Evolutionary conservation across 2,329 filamentous ascomycete species (phyloP).

Genomic region (Sporothrix variecibatus): DNA sequence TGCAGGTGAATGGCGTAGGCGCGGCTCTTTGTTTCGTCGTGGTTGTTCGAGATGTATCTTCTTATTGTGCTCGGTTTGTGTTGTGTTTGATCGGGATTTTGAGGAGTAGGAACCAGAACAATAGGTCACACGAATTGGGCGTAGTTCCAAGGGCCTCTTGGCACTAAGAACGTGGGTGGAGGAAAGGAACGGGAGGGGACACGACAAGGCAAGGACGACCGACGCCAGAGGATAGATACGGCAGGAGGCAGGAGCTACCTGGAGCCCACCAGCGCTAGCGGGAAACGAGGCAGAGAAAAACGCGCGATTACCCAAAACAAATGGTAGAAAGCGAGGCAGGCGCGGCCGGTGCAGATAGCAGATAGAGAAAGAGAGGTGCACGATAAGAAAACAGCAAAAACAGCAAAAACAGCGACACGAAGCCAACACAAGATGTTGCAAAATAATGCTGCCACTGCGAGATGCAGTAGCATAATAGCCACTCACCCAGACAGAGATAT

Average conservation of each 20-base stretch:
- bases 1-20: neutral
- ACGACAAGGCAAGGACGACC: neutral
- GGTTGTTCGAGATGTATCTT: neutral
- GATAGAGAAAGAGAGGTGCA: neutral
- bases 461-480: neutral
- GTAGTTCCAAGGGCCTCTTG: conserved; percentile 3
- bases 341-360: neutral
- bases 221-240: conserved; percentile 16
- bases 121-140: conserved; percentile 11
- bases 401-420: neutral
- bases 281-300: conserved; percentile 19
- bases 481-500: neutral
- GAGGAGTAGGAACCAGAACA: conserved; percentile 6
- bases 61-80: neutral
- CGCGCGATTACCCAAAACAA: conserved; percentile 16
- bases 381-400: conserved; percentile 7
- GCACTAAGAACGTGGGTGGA: conserved; percentile 15
- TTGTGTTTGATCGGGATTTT: conserved; percentile 1
- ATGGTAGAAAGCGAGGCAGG: neutral
- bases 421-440: neutral
- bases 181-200: conserved; percentile 2
- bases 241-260: conserved; percentile 14
- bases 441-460: neutral
- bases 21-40: neutral
- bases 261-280: conserved; percentile 18